Evolutionary conservation across 345 rosid species (phyloP).

Genomic region (Lumnitzera littorea): DNA sequence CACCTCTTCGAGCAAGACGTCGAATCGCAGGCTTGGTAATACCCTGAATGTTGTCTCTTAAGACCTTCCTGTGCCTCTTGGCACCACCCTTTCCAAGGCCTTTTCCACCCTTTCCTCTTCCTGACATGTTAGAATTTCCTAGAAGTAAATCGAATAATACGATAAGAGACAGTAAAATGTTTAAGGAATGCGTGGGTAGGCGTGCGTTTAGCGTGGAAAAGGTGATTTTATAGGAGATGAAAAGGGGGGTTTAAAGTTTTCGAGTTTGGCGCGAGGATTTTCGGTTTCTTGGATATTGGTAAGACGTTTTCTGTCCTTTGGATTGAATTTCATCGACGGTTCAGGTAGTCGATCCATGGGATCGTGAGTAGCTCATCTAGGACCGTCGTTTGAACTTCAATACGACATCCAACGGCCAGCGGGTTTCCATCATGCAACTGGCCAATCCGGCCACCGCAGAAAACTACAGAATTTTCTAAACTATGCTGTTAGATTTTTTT

Average conservation of each 20-base stretch:
- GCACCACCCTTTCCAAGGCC: conserved; percentile 38
- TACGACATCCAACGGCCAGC: too few relatives aligned
- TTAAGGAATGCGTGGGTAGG: not conserved
- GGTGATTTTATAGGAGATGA: conserved; percentile 1
- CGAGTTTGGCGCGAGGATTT: not conserved
- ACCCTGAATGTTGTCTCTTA: conserved; percentile 34
- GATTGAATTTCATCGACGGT: conserved; percentile 8
- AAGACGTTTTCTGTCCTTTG: not conserved
- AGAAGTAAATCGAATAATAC: not conserved
- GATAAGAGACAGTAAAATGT: not conserved
- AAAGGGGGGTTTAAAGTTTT: not conserved
- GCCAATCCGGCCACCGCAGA: too few relatives aligned
- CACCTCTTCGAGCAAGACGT: conserved; percentile 30
- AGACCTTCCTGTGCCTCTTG: conserved; percentile 34
- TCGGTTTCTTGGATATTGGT: not conserved
- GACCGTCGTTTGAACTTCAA: not conserved
- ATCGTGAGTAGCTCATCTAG: not conserved
- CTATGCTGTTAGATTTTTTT: too few relatives aligned
- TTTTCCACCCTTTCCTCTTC: conserved; percentile 39
- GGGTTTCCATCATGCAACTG: too few relatives aligned
- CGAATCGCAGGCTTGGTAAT: conserved; percentile 35
- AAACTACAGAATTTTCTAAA: too few relatives aligned
- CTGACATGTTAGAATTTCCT: conserved; percentile 17
- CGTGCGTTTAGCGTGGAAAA: not conserved
- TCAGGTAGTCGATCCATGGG: not conserved